Evolutionary conservation across 2,329 filamentous ascomycete genomes (phyloP).

Genomic region (Zymoseptoria tritici): DNA sequence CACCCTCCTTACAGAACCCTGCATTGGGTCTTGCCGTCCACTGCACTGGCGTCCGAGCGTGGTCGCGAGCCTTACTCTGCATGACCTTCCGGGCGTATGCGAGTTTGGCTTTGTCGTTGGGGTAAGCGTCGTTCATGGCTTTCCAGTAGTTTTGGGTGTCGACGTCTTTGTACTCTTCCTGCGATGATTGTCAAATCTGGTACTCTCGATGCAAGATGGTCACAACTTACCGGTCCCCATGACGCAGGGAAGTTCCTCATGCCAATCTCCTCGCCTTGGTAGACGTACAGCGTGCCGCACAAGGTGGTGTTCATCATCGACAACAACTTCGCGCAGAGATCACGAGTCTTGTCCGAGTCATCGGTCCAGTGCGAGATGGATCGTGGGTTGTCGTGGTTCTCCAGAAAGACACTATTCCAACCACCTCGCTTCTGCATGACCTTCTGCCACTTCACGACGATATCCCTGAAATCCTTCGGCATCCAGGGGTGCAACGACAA

Average conservation of each 20-base stretch:
- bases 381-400: conserved; percentile 47
- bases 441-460: conserved; percentile 37
- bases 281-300: conserved; percentile 45
- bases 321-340: conserved; percentile 41
- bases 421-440: conserved; percentile 43
- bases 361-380: conserved; percentile 43
- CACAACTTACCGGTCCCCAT: conserved; percentile 30
- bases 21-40: conserved; percentile 52
- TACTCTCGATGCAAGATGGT: background rate
- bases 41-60: conserved; percentile 61
- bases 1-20: conserved; percentile 51
- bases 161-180: conserved; percentile 43
- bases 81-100: conserved; percentile 9
- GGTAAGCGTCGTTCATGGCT: conserved; percentile 35
- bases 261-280: conserved; percentile 46
- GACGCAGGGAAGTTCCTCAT: conserved; percentile 42
- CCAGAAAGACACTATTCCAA: conserved; percentile 47
- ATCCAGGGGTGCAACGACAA: conserved; percentile 37
- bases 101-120: conserved; percentile 15
- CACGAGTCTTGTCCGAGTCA: conserved; percentile 40
- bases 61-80: conserved; percentile 18
- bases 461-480: conserved; percentile 21
- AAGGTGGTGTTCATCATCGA: conserved; percentile 42
- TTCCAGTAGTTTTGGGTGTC: conserved; percentile 53
- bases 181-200: background rate